Conservation (phyloP, 163 green algal genomes). For the Chlamydomonas reinhardtii region DNA sequence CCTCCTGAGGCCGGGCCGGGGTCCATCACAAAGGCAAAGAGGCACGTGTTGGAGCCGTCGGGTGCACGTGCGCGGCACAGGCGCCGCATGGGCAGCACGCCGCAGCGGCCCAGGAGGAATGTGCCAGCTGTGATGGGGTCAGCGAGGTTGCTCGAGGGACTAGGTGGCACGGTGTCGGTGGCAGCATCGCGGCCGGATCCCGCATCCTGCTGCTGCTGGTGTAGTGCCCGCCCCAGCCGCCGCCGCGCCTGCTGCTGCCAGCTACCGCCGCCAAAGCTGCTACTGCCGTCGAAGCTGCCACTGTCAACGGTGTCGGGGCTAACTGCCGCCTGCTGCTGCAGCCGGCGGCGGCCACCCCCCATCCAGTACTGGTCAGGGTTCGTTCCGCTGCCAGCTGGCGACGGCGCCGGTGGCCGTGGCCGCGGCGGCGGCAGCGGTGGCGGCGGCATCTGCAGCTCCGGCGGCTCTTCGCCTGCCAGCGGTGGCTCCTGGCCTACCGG, state of each 20-base stretch:
- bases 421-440: too few species aligned
- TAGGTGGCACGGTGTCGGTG: too few species aligned
- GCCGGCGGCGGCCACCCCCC: too few species aligned
- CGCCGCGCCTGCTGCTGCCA: not conserved
- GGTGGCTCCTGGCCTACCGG: too few species aligned
- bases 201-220: too few species aligned
- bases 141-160: not conserved
- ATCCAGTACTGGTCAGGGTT: not conserved
- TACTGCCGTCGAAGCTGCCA: not conserved
- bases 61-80: not conserved
- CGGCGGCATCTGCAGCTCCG: too few species aligned
- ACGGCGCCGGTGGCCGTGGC: too few species aligned
- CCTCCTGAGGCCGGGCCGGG: too few species aligned
- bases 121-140: not conserved
- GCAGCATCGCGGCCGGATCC: too few species aligned
- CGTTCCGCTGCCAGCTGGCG: too few species aligned
- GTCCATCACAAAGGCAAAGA: not conserved
- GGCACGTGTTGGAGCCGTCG: not conserved
- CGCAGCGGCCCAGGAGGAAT: not conserved
- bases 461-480: not conserved
- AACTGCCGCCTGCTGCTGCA: not conserved
- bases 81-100: not conserved
- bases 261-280: not conserved
- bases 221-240: too few species aligned
- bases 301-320: not conserved